Evolutionary conservation across 1,284 basidiomycete genomes (phyloP).

Genomic region (Boletus sp.): DNA sequence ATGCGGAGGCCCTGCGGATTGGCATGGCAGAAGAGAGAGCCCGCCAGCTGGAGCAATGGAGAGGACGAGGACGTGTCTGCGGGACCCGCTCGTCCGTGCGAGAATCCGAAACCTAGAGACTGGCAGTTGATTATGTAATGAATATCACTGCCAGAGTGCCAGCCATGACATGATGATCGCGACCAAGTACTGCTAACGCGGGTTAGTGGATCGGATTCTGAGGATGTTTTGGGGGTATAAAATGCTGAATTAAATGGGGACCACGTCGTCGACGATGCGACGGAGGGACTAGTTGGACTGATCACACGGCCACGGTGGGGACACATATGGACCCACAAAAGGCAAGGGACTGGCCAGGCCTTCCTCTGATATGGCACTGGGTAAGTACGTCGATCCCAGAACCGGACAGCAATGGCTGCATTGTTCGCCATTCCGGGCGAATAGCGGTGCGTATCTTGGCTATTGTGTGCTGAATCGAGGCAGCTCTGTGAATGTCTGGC

Average conservation of each 20-base stretch:
- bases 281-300: not conserved
- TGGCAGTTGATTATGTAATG: conserved; percentile 27
- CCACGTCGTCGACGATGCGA: not conserved
- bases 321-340: conserved; percentile 39
- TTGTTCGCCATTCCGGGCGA: conserved; percentile 30
- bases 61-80: conserved; percentile 9
- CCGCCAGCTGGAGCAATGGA: conserved; percentile 7
- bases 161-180: no score
- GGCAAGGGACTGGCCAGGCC: conserved; percentile 12
- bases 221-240: not conserved
- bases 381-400: conserved; percentile 23
- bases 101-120: conserved; percentile 21
- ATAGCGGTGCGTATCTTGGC: conserved; percentile 25
- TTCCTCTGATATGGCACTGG: not conserved
- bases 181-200: no score
- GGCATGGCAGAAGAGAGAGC: conserved; percentile 34
- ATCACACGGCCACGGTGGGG: conserved; percentile 33
- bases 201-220: not conserved
- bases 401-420: conserved; percentile 14
- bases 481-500: conserved; percentile 5
- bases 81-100: conserved; percentile 22
- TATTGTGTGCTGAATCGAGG: conserved; percentile 30
- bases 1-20: conserved; percentile 46
- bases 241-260: not conserved
- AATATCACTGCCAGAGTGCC: not conserved